These are phyloP conservation scores for Coccomyxa sp. DNA, from an alignment of 139 green algal genomes.

Conservation along the genomic window DNA sequence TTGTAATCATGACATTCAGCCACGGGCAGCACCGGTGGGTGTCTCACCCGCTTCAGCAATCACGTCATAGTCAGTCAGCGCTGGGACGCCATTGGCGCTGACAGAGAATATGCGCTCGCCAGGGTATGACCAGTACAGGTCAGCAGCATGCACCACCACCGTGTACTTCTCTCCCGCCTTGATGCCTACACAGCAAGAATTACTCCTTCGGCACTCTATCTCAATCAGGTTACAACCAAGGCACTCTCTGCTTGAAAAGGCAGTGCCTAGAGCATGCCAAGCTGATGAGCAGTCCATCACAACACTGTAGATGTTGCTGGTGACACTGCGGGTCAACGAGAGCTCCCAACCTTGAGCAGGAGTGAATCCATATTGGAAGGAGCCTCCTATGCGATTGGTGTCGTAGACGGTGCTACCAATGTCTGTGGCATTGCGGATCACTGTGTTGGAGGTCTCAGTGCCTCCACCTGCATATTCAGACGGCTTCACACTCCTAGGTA, in stretches of 20 bases:
- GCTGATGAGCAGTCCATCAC: not conserved
- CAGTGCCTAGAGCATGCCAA: not conserved
- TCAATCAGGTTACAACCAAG: not conserved
- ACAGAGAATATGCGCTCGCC: not conserved
- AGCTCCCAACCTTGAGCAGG: not conserved
- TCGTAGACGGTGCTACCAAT: not conserved
- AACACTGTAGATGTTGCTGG: not conserved
- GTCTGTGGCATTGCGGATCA: not conserved
- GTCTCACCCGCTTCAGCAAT: not conserved
- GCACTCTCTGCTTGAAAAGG: not conserved
- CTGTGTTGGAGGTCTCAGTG: not conserved
- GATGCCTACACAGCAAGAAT: not conserved
- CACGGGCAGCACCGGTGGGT: too few species aligned
- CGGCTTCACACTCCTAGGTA: too few species aligned
- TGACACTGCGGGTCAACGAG: not conserved
- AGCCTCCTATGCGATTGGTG: not conserved
- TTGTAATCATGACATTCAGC: too few species aligned
- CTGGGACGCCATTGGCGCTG: not conserved
- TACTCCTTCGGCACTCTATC: not conserved
- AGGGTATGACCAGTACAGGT: not conserved
- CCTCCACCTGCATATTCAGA: not conserved
- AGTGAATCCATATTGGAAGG: not conserved
- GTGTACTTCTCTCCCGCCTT: not conserved
- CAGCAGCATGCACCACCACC: not conserved
- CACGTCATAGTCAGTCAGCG: not conserved